phyloP scores from a whole-genome alignment of 768 basidiomycete species.

The Amanita rubescens region DNA sequence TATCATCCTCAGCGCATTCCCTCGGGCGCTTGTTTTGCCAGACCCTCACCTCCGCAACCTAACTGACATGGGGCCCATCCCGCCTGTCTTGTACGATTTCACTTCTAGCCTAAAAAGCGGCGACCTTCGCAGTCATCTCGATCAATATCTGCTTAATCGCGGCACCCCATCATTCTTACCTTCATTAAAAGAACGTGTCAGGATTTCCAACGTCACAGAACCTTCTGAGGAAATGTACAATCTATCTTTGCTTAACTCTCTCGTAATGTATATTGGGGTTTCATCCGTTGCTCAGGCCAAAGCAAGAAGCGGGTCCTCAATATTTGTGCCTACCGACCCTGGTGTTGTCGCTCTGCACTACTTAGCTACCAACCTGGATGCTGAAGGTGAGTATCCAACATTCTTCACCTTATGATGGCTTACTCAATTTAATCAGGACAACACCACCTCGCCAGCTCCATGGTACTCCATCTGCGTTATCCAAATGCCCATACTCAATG shows the following conservation, averaged over 20 bases:
- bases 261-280: constrained; percentile 95
- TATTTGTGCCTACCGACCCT: constrained; percentile 77
- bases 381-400: constrained; percentile 62
- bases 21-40: constrained; percentile 70
- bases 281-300: constrained; percentile 88
- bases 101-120: constrained; percentile 71
- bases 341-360: constrained; percentile 82
- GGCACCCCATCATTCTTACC: constrained; percentile 64
- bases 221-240: constrained; percentile 64
- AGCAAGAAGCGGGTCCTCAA: constrained; percentile 70
- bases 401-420: neutral
- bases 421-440: constrained; percentile 51
- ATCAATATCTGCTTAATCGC: constrained; percentile 78
- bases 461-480: constrained; percentile 92
- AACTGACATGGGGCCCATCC: constrained; percentile 89
- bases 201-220: constrained; percentile 38
- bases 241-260: constrained; percentile 81
- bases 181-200: constrained; percentile 75
- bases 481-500: constrained; percentile 98
- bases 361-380: constrained; percentile 76
- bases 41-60: constrained; percentile 80
- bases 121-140: constrained; percentile 73
- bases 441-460: constrained; percentile 89
- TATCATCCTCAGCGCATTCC: constrained; percentile 94
- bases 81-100: constrained; percentile 88